Percentiles rank a stretch among this genome's conserved stretches.
Conservation (phyloP, 352 stramenopile species). For the Phytophthora megakarya region DNA sequence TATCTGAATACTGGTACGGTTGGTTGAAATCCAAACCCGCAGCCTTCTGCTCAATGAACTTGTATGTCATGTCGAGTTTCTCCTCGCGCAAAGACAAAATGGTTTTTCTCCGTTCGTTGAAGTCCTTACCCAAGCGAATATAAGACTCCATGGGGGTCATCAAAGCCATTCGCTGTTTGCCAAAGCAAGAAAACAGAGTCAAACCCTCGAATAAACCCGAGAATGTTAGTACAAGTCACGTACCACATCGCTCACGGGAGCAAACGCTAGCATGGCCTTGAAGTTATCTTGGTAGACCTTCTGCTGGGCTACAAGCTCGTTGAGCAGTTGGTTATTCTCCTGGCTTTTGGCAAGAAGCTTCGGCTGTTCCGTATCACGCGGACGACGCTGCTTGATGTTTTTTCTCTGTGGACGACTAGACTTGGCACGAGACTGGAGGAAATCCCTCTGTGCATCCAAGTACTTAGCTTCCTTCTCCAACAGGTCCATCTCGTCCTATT, state of each 20-base stretch:
- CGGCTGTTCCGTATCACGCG: conserved; percentile 40
- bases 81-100: conserved; percentile 70
- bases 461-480: conserved; percentile 77
- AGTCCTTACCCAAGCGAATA: conserved; percentile 65
- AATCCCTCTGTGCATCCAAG: conserved; percentile 68
- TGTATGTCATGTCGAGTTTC: conserved; percentile 80
- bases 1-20: conserved; percentile 76
- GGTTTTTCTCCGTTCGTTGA: conserved; percentile 62
- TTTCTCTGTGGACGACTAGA: conserved; percentile 43
- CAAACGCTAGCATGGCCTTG: conserved; percentile 76
- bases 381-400: conserved; percentile 61
- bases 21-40: conserved; percentile 56
- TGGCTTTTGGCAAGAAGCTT: conserved; percentile 49
- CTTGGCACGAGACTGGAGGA: conserved; percentile 58
- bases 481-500: conserved; percentile 59
- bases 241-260: conserved; percentile 76
- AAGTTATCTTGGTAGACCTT: conserved; percentile 80
- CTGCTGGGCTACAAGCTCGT: conserved; percentile 66
- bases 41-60: conserved; percentile 79
- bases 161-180: conserved; percentile 60
- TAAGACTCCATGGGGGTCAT: conserved; percentile 84
- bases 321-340: conserved; percentile 57
- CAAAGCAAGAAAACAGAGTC: conserved; percentile 5
- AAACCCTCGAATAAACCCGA: not conserved
- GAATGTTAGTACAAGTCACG: conserved; percentile 13